These are phyloP conservation scores for Porphyrellus sp. DNA, from an alignment of 1,284 basidiomycete species.

Conservation along the genomic window DNA sequence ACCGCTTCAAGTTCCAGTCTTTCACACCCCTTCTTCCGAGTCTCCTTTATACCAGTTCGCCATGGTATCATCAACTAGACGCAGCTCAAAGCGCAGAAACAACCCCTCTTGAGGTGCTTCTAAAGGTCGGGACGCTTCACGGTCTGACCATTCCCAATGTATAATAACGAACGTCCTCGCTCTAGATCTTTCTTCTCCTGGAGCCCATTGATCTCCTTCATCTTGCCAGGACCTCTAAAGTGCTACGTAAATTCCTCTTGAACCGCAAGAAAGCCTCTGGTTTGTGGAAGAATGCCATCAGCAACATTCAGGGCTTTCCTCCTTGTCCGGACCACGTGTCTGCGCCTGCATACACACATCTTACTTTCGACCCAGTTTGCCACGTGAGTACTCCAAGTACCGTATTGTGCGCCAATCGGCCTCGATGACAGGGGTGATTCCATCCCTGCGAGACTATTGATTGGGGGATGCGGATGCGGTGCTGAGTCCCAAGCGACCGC, in stretches of 20 bases:
- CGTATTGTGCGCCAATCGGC: not conserved
- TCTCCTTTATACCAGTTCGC: not conserved
- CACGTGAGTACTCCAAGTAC: slow-evolving; percentile 30
- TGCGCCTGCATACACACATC: slow-evolving; percentile 37
- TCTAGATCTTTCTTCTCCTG: slow-evolving; percentile 37
- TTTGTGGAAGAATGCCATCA: slow-evolving; percentile 37
- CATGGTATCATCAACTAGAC: slow-evolving; percentile 4
- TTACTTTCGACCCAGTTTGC: slow-evolving; percentile 33
- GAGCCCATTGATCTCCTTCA: slow-evolving; percentile 40
- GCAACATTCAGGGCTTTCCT: slow-evolving; percentile 34
- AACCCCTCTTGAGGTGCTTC: slow-evolving; percentile 13
- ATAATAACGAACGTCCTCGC: not conserved
- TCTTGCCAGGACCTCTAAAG: slow-evolving; percentile 40
- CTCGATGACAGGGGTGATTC: slow-evolving; percentile 32
- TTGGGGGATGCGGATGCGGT: slow-evolving; percentile 40
- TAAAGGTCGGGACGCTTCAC: slow-evolving; percentile 15
- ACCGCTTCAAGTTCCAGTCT: too few relatives aligned
- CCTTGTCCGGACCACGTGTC: slow-evolving; percentile 39
- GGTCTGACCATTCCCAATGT: not conserved
- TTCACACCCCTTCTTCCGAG: too few relatives aligned
- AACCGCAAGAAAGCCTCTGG: slow-evolving; percentile 27
- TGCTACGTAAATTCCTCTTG: slow-evolving; percentile 39
- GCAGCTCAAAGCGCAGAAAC: not conserved
- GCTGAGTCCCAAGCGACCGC: slow-evolving; percentile 23
- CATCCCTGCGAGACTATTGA: slow-evolving; percentile 30